A percentile compares a stretch with the other conserved stretches of the same genome.
Evolutionary conservation across 129 eudicot genomes (phyloP).

Genomic region (carrot (Daucus carota)): DH1_v3.0 NC_030383.2:61010001-61010500

Average conservation of each 20-base stretch:
- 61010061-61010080: conserved; percentile 75
- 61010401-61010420: conserved; percentile 90
- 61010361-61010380: not conserved
- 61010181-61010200: conserved; percentile 62
- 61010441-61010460: conserved; percentile 83
- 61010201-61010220: conserved; percentile 73
- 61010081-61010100: not conserved
- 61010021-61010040: conserved; percentile 59
- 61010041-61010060: conserved; percentile 47
- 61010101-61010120: not conserved
- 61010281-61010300: not conserved
- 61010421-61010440: conserved; percentile 78
- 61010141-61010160: not conserved
- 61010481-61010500: conserved; percentile 92
- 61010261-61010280: not conserved
- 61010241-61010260: conserved; percentile 47
- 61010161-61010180: conserved; percentile 41
- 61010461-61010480: conserved; percentile 83
- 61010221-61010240: conserved; percentile 69
- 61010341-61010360: not conserved
- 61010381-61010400: not conserved
- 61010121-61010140: not conserved
- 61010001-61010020: conserved; percentile 93
- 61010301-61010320: no score
- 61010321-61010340: no score